Evolutionary conservation across 352 stramenopile genomes (phyloP).

Genomic region (Pythium apleroticum): DNA sequence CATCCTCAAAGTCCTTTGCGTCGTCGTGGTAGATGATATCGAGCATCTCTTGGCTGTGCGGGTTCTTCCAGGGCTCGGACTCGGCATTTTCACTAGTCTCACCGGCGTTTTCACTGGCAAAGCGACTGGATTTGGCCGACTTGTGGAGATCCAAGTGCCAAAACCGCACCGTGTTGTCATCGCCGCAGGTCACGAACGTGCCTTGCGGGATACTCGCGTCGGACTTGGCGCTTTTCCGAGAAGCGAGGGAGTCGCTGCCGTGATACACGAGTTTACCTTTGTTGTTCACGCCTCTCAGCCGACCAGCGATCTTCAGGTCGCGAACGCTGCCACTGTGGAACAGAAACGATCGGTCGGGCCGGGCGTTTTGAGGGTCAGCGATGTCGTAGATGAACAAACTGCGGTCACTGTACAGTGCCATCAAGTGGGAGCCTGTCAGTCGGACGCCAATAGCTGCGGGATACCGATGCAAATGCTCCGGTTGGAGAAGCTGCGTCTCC

Average conservation of each 20-base stretch:
- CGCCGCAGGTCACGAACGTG: constrained; percentile 79
- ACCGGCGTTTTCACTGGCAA: constrained; percentile 15
- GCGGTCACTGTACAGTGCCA: constrained; percentile 77
- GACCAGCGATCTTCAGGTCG: constrained; percentile 60
- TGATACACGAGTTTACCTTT: constrained; percentile 63
- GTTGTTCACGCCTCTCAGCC: constrained; percentile 45
- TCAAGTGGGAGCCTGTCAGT: constrained; percentile 57
- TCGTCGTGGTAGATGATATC: constrained; percentile 63
- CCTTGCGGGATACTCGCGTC: constrained; percentile 49
- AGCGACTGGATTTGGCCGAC: constrained; percentile 26
- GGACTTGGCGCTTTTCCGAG: constrained; percentile 11
- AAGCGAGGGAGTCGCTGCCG: constrained; percentile 16
- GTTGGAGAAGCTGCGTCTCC: constrained; percentile 37
- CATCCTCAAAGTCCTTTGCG: constrained; percentile 41
- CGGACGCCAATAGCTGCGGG: constrained; percentile 57
- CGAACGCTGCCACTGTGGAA: constrained; percentile 75
- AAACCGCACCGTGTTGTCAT: constrained; percentile 86
- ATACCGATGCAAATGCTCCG: constrained; percentile 53
- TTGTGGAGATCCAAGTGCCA: constrained; percentile 85
- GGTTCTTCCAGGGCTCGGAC: constrained; percentile 54
- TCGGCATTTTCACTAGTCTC: constrained; percentile 14
- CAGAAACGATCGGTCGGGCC: constrained; percentile 72
- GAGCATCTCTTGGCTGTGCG: constrained; percentile 74
- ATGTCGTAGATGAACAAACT: constrained; percentile 82
- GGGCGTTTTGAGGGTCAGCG: constrained; percentile 42